Evolutionary conservation across 306 rosid species (phyloP), one percentile per base, ranked within the genome.

Genomic region (Lathyrus oleraceus): DNA sequence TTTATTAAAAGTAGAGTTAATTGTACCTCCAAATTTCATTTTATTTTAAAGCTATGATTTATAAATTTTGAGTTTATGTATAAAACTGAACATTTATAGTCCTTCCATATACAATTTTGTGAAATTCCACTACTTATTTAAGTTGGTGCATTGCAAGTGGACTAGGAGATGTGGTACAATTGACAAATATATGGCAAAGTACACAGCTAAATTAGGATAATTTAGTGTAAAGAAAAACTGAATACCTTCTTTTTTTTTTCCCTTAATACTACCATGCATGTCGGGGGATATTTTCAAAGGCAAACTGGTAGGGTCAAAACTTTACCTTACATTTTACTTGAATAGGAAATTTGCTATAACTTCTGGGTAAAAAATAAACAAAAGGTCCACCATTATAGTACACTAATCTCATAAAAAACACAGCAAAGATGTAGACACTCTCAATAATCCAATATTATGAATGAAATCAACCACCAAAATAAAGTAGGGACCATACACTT

Each of bases 261-360:
- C 69, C 72, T 63, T n/a, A 27, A 67, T 62, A 49, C 17, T 38
- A 59, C 80, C 71, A 56, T 54, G 10, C 76, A 56, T 73, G 85
- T 53, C 65, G 38, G 79, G 45, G 69, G 44, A 68, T 68, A 62
- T 52, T 72, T 28, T 60, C 68, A 10, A 21, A 0, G 36, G 25
- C 16, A 15, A 62, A 16, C 39, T 11, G 53, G 66, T 73, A 28
- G 51, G 67, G 72, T 63, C 76, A 60, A n/a, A 43, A 54, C 45
- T 25, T 14, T 5, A 25, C 28, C 30, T n/a, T 0, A n/a, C 4
- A 30, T 21, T 36, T 23, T 70, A 23, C 77, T 56, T 17, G 1
- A 70, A 75, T 48, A 71, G n/a, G 57, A 44, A 59, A 40, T 11
- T n/a, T 12, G 48, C 53, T 39, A 36, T 13, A 21, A 65, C 67